These are phyloP conservation scores for Colletotrichum simmondsii DNA, from an alignment of 2,329 filamentous ascomycete genomes.

Conservation along the genomic window DNA sequence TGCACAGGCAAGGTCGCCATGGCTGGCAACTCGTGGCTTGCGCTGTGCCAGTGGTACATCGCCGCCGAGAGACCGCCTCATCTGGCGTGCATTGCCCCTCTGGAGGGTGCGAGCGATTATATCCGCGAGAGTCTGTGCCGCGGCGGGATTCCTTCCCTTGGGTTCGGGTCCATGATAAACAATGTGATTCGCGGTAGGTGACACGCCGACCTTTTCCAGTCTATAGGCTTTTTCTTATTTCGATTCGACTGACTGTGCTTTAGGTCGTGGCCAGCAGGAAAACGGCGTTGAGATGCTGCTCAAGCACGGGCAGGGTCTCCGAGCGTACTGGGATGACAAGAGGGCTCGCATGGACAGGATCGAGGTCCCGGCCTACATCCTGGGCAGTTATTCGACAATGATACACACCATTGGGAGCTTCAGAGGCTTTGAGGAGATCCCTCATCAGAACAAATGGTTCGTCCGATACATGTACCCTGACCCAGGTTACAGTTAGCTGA, in stretches of 20 bases:
- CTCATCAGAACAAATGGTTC: slow-evolving; percentile 19
- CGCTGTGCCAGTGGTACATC: slow-evolving; percentile 12
- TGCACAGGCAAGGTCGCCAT: slow-evolving; percentile 4
- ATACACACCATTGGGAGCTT: slow-evolving; percentile 20
- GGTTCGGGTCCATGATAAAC: neutral
- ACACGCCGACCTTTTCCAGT: neutral
- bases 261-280: slow-evolving; percentile 2
- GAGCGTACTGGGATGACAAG: slow-evolving; percentile 16
- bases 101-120: slow-evolving; percentile 14
- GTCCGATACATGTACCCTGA: neutral
- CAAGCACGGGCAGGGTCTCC: neutral
- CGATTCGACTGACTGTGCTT: rapidly evolving
- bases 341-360: slow-evolving; percentile 8
- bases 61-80: slow-evolving; percentile 13
- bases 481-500: neutral
- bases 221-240: neutral
- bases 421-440: slow-evolving; percentile 16
- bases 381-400: slow-evolving; percentile 3
- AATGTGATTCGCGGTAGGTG: neutral
- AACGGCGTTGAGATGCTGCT: neutral
- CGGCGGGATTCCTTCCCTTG: neutral
- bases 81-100: slow-evolving; percentile 4
- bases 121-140: neutral
- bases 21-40: slow-evolving; percentile 15
- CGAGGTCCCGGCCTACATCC: slow-evolving; percentile 4